These are phyloP conservation scores for Calonectria hawksworthii DNA, from an alignment of 2,329 filamentous ascomycete genomes.

Conservation along the genomic window DNA sequence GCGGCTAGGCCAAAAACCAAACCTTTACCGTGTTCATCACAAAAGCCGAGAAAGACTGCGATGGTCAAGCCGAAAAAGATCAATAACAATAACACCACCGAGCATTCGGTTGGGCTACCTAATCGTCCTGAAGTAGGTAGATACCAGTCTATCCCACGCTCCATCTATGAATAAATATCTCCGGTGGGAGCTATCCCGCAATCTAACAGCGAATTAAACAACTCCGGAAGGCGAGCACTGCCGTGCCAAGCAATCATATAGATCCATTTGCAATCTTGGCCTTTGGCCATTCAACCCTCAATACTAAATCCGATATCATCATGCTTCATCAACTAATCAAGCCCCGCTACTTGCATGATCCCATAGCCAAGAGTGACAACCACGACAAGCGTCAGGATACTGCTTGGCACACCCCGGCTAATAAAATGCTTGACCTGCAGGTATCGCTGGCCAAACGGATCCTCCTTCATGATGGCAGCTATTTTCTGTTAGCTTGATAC, in stretches of 20 bases:
- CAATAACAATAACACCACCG: conserved; percentile 8
- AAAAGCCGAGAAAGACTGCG: neutral
- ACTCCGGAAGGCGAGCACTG: neutral
- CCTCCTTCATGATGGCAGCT: conserved; percentile 99
- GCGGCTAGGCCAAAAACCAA: conserved; percentile 5
- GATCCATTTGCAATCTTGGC: neutral
- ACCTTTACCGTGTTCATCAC: conserved; percentile 24
- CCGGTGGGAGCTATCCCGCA: conserved; percentile 3
- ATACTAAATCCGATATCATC: neutral
- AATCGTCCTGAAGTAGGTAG: neutral
- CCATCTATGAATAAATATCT: conserved; percentile 31
- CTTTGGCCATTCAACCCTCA: conserved; percentile 10
- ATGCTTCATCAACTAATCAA: conserved; percentile 56
- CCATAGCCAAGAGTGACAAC: conserved; percentile 93
- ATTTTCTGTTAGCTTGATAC: conserved; percentile 37
- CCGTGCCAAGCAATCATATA: neutral
- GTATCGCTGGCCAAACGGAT: conserved; percentile 92
- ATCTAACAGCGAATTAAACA: conserved; percentile 17
- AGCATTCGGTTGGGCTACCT: neutral
- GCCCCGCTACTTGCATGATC: conserved; percentile 82
- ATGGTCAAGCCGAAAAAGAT: neutral
- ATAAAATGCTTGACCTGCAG: conserved; percentile 95
- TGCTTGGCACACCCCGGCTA: conserved; percentile 90
- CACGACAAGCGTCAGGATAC: conserved; percentile 83
- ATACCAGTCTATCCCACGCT: conserved; percentile 34